phyloP scores from a whole-genome alignment of 164 flowering plant genomes.

The Vitis labrusca region DNA sequence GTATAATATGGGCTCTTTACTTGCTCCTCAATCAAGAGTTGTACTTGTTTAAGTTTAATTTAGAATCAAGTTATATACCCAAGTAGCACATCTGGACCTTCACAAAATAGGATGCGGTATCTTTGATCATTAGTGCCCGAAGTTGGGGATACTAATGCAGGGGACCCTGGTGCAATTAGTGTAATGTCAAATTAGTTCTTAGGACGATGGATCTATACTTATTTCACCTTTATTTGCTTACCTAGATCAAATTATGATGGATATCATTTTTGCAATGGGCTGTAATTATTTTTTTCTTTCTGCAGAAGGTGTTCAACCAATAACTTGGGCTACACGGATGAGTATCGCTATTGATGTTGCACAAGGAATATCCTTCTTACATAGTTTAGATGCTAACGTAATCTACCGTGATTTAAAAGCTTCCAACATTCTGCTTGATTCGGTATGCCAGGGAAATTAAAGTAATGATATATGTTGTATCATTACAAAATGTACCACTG shows the following conservation, averaged over 20 bases:
- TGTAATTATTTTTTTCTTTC: constrained; percentile 7
- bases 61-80: too few relatives aligned
- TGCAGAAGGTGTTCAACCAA: constrained; percentile 64
- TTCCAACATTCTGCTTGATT: constrained; percentile 77
- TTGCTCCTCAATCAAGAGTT: too few relatives aligned
- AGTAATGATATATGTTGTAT: not conserved
- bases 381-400: constrained; percentile 56
- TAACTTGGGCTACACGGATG: constrained; percentile 62
- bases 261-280: not conserved
- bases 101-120: too few relatives aligned
- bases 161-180: too few relatives aligned
- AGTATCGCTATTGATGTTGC: constrained; percentile 65
- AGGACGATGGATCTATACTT: not conserved
- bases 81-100: too few relatives aligned
- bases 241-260: not conserved
- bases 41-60: too few relatives aligned
- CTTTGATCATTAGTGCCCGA: too few relatives aligned
- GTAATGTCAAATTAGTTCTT: too few relatives aligned
- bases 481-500: not conserved
- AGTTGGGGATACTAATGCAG: too few relatives aligned
- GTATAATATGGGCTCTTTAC: too few relatives aligned
- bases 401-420: constrained; percentile 81
- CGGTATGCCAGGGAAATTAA: constrained; percentile 37
- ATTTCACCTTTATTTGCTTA: not conserved
- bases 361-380: constrained; percentile 65